phyloP scores from a whole-genome alignment of 2,329 filamentous ascomycete species.

The Madurella mycetomatis region DNA sequence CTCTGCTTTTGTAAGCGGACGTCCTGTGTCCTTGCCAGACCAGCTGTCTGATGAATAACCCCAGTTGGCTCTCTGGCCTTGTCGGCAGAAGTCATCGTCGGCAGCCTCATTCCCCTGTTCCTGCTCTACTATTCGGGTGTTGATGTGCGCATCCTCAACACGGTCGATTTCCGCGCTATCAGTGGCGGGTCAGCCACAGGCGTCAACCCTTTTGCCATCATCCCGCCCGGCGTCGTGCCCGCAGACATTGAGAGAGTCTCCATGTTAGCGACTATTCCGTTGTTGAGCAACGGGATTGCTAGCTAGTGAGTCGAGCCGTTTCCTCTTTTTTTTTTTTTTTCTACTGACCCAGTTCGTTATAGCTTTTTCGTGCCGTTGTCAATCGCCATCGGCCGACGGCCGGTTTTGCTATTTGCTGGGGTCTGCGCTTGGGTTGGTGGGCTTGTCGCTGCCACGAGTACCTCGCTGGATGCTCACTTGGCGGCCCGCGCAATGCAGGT shows the following conservation, averaged over 20 bases:
- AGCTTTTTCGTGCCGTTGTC: conserved; percentile 36
- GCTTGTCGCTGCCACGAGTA: conserved; percentile 34
- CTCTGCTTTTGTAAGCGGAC: conserved; percentile 32
- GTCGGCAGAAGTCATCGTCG: conserved; percentile 31
- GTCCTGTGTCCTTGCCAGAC: background rate
- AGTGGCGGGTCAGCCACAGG: conserved; percentile 22
- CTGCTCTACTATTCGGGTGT: conserved; percentile 34
- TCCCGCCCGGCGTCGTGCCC: conserved; percentile 30
- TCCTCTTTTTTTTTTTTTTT: too few relatives aligned
- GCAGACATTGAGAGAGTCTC: conserved; percentile 29
- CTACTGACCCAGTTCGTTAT: too few relatives aligned
- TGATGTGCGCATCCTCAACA: conserved; percentile 30
- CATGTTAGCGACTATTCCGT: conserved; percentile 33
- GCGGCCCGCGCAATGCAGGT: conserved; percentile 29
- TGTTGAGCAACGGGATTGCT: conserved; percentile 34
- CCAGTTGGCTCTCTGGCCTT: conserved; percentile 29
- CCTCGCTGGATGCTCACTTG: conserved; percentile 29
- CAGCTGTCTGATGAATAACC: background rate
- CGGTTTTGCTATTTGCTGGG: conserved; percentile 33
- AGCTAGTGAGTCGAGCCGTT: conserved; percentile 22
- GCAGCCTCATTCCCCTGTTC: conserved; percentile 32
- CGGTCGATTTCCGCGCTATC: conserved; percentile 25
- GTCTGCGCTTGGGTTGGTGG: conserved; percentile 34
- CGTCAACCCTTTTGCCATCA: conserved; percentile 28
- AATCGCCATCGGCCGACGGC: conserved; percentile 34